phyloP scores from a whole-genome alignment of 805 yeast genomes.

The Brettanomyces sp. region DNA sequence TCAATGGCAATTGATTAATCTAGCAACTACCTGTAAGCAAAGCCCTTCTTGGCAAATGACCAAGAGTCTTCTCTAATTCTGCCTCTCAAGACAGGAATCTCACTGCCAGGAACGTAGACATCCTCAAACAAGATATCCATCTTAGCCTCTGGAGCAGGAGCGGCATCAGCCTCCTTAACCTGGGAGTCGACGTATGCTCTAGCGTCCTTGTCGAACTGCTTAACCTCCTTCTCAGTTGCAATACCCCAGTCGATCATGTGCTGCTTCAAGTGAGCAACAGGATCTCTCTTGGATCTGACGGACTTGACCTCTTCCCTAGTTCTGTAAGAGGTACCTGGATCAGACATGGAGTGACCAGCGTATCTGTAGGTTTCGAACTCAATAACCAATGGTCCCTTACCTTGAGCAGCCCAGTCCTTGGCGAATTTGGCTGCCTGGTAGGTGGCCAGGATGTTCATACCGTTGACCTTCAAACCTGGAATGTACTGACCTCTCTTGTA shows the following conservation, averaged over 20 bases:
- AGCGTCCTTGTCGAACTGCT: conserved; percentile 90
- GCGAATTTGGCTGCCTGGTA: conserved; percentile 96
- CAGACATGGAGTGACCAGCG: conserved; percentile 99
- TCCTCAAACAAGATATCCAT: conserved; percentile 93
- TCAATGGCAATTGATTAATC: too few relatives aligned
- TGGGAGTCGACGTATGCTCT: conserved; percentile 94
- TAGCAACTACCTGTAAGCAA: conserved; percentile 25
- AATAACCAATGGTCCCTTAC: conserved; percentile 91
- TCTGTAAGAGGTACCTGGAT: conserved; percentile 99
- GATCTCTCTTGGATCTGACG: conserved; percentile 98
- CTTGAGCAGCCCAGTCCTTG: conserved; percentile 87
- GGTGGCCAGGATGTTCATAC: conserved; percentile 95
- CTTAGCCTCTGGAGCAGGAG: conserved; percentile 93
- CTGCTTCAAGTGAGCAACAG: conserved; percentile 91
- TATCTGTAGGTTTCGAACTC: conserved; percentile 99
- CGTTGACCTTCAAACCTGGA: conserved; percentile 96
- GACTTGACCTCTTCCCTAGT: conserved; percentile 99
- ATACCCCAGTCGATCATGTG: conserved; percentile 72
- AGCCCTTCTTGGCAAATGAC: conserved; percentile 35
- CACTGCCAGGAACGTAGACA: conserved; percentile 91
- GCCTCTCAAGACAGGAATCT: conserved; percentile 89
- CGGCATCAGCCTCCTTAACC: conserved; percentile 85
- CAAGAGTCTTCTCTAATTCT: conserved; percentile 94
- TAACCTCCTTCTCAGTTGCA: conserved; percentile 92
- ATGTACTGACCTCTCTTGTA: conserved; percentile 99